Evolutionary conservation across 306 rosid species (phyloP), one percentile per base, ranked within the genome.

Genomic region (Lathyrus tuberosus): DNA sequence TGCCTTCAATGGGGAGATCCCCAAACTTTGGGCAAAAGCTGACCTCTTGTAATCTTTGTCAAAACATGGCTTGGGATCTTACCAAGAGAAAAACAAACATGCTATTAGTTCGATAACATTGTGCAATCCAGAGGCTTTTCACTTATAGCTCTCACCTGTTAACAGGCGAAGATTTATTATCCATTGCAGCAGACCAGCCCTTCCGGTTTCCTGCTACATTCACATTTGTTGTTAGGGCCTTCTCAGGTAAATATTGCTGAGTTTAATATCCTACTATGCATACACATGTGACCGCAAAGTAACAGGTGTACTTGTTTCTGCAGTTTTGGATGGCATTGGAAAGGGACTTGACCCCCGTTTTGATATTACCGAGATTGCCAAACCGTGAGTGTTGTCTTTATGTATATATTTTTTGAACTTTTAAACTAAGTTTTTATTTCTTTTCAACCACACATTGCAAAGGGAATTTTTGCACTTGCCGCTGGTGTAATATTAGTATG

Each of bases 171-270:
- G 97, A 94, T 84, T 79, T 94, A 74, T 77, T 94, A 80, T 63
- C 99, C 78, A 94, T 94, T 86, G 96, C 97, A 47, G 95, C 92
- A 44, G 99, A 94, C 70, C 99, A 94, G 83, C 99, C 99, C 70
- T 94, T 94, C 76, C 87, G 99, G 8, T 94, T 94, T 79, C 99
- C 99, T 49, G 99, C 99, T n/a, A 94, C 99, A 66, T 94, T 94
- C 87, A 94, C 99, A 69, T 94, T 94, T 74, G 99, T 94, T 86
- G 99, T 94, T 76, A 90, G 99, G 86, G 97, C 99, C 75, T 94
- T 94, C 84, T 94, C 99, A 71, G 99, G 99, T 94, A 74, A 70
- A 56, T 69, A 51, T 63, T 53, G 66, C 12, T n/a, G 38, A 70
- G 62, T 70, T 49, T 68, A 52, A 54, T 58, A 65, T 33, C 58